Evolutionary conservation across 1,284 basidiomycete species (phyloP), one percentile per base, ranked within the genome.

Genomic region (Phenoliferia sp.): DNA sequence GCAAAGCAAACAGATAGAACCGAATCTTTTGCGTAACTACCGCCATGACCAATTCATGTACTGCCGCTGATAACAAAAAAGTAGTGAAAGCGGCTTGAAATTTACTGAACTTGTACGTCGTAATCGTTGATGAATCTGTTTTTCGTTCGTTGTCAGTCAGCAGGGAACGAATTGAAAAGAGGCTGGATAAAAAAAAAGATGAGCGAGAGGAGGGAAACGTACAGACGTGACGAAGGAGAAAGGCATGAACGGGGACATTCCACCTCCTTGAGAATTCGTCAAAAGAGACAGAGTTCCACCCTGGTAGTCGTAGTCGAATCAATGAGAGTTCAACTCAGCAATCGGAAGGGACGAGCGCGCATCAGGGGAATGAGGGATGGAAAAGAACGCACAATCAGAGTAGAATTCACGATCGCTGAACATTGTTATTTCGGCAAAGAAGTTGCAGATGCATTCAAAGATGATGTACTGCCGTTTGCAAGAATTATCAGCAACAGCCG

Each of bases 391-490:
- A 39, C 93, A 97, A 78, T 97, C 94, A 79, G 94, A 90, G 79
- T 98, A 99, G 79, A 98, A 98, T 74, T 94, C 90, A 54, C 95
- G 85, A 78, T 99, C 95, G 32, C 93, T 93, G 77, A 98, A 99
- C 77, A 89, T 90, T 69, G 62, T 68, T 16, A 65, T 62, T 68
- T 58, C 56, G 57, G 68, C 64, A 50, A 68, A 34, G 31, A 9
- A 34, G 52, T 60, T 67, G 61, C 50, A 61, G 59, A 44, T 31
- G 15, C 26, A 70, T 28, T 94, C 92, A 88, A 79, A 77, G 56
- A 77, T 75, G 28, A 57, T 57, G 32, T 60, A 60, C 57, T 59
- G 57, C 34, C 34, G 12, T 44, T 22, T 22, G 39, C 17, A 34
- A 57, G n/a, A 39, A 31, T 3, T 16, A 32, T 59, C 60, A 35